Evolutionary conservation across 1,284 basidiomycete genomes (phyloP).

Genomic region (Cutaneotrichosporon cutaneum): DNA sequence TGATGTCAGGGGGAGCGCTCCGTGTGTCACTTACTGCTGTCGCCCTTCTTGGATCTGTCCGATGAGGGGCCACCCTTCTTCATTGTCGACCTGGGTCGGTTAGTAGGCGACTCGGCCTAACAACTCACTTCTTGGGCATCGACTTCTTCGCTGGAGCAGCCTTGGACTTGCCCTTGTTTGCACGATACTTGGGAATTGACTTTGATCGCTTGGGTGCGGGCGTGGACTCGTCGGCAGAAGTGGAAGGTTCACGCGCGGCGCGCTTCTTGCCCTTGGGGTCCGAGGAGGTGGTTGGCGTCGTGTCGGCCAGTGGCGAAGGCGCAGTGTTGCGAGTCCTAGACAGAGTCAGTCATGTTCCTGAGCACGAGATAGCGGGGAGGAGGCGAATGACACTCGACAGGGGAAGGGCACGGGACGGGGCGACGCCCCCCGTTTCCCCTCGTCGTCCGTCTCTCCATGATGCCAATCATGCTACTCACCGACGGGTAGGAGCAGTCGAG

Average conservation of each 20-base stretch:
- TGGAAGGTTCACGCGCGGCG: conserved; percentile 25
- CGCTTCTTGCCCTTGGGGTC: conserved; percentile 50
- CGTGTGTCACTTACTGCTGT: conserved; percentile 28
- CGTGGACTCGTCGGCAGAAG: conserved; percentile 22
- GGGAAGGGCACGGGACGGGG: neutral
- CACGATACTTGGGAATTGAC: conserved; percentile 24
- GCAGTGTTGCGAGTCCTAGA: conserved; percentile 14
- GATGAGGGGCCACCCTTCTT: conserved; percentile 30
- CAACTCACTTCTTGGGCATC: conserved; percentile 40
- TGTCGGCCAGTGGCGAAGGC: conserved; percentile 1
- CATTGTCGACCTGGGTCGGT: conserved; percentile 30
- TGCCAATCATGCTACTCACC: neutral
- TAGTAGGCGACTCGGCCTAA: neutral
- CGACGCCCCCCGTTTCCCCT: neutral
- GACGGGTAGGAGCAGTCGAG: neutral
- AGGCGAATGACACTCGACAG: neutral
- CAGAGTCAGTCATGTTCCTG: conserved; percentile 1
- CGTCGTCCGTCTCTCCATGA: too few species aligned
- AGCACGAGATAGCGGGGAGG: neutral
- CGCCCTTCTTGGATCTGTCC: conserved; percentile 45
- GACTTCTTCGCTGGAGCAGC: conserved; percentile 31
- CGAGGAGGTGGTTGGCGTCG: conserved; percentile 9
- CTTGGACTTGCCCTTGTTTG: conserved; percentile 33
- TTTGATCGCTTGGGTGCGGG: conserved; percentile 24
- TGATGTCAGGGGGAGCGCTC: conserved; percentile 11